Evolutionary conservation across 2,329 filamentous ascomycete genomes (phyloP).

Genomic region (Microcera coccophila): DNA sequence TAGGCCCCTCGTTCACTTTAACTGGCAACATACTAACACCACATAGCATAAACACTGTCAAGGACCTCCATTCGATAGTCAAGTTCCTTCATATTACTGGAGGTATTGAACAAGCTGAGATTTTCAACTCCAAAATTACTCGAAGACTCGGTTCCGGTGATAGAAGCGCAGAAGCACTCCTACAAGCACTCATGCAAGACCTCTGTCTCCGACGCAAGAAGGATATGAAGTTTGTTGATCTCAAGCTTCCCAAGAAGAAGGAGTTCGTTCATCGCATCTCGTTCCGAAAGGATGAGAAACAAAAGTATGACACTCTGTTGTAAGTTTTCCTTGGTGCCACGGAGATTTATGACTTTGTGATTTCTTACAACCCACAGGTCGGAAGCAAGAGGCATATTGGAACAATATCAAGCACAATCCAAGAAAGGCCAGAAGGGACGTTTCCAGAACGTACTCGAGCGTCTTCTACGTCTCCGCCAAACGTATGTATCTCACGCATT

Average conservation of each 20-base stretch:
- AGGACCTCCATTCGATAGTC: conserved; percentile 75
- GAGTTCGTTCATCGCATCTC: conserved; percentile 74
- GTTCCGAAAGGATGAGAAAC: conserved; percentile 68
- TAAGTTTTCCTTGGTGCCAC: conserved; percentile 35
- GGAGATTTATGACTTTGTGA: background rate
- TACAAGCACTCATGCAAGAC: conserved; percentile 75
- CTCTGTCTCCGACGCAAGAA: conserved; percentile 80
- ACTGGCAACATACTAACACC: conserved; percentile 23
- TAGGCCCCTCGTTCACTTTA: conserved; percentile 31
- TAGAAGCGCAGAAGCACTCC: conserved; percentile 55
- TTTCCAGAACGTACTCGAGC: conserved; percentile 75
- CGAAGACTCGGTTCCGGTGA: conserved; percentile 61
- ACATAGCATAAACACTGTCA: conserved; percentile 68
- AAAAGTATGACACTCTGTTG: conserved; percentile 72
- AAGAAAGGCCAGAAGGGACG: conserved; percentile 45
- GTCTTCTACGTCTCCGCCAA: conserved; percentile 77
- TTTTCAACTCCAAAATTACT: conserved; percentile 64
- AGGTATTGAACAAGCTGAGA: conserved; percentile 65
- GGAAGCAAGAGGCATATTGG: conserved; percentile 70
- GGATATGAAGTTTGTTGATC: conserved; percentile 81
- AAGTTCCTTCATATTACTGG: conserved; percentile 74
- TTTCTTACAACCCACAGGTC: conserved; percentile 38
- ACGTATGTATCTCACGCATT: conserved; percentile 40
- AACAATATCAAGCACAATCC: conserved; percentile 51
- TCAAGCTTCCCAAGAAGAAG: conserved; percentile 71